These are phyloP conservation scores for Dissophora globulifera DNA, from an alignment of 192 early-diverging fungal genomes.

Conservation along the genomic window DNA sequence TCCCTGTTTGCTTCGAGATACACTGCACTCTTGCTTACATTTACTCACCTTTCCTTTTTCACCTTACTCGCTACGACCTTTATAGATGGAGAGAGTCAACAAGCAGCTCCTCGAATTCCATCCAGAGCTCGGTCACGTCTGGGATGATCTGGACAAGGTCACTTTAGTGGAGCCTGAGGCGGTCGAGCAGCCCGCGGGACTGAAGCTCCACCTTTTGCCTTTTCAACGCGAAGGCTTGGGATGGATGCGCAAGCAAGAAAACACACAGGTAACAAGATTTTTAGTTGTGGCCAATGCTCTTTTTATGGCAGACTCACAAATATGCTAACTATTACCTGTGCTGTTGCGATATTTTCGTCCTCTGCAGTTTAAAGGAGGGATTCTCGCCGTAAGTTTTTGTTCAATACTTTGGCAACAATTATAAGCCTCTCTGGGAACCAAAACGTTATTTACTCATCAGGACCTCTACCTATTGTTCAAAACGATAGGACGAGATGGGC, in stretches of 20 bases:
- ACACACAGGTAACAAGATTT: conserved; percentile 25
- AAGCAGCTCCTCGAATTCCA: conserved; percentile 53
- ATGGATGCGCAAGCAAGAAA: conserved; percentile 88
- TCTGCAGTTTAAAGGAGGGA: conserved; percentile 74
- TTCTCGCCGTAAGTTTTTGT: conserved; percentile 64
- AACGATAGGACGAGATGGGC: conserved; percentile 93
- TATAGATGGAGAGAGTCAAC: conserved; percentile 54
- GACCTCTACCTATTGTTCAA: no score
- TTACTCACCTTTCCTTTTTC: not conserved
- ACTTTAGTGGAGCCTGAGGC: conserved; percentile 47
- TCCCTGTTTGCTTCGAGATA: no score
- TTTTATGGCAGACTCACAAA: not conserved
- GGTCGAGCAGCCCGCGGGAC: conserved; percentile 70
- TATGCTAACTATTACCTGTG: no score
- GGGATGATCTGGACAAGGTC: conserved; percentile 64
- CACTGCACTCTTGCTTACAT: no score
- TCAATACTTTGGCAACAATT: no score
- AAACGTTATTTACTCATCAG: no score
- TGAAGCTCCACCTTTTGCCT: conserved; percentile 82
- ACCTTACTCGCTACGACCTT: not conserved
- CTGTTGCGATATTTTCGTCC: conserved; percentile 15
- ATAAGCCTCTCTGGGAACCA: no score
- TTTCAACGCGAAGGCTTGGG: conserved; percentile 89
- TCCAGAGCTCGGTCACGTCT: conserved; percentile 70
- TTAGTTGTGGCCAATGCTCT: conserved; percentile 19